Evolutionary conservation across 108 stramenopile genomes (phyloP).

Genomic region (Nitzschia inconspicua): DNA sequence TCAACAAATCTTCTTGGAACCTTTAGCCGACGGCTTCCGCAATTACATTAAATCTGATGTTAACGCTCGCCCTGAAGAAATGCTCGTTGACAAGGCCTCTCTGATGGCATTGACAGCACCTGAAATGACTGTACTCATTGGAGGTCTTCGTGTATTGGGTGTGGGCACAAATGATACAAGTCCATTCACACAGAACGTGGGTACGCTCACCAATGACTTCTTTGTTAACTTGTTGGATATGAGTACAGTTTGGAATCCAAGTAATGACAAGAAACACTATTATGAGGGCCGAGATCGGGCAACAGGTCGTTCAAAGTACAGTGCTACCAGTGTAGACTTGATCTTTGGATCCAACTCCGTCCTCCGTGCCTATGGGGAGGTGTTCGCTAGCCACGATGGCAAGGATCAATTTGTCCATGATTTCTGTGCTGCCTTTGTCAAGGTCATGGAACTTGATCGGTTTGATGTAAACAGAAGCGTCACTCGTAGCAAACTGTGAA

Average conservation of each 20-base stretch:
- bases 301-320: conserved; percentile 33
- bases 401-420: conserved; percentile 50
- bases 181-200: conserved; percentile 45
- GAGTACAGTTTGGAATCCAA: conserved; percentile 41
- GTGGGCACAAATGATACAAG: conserved; percentile 23
- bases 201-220: conserved; percentile 53
- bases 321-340: conserved; percentile 56
- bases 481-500: too few relatives aligned
- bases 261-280: conserved; percentile 24
- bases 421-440: conserved; percentile 57
- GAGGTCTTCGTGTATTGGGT: conserved; percentile 58
- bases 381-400: conserved; percentile 44
- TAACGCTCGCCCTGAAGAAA: conserved; percentile 25
- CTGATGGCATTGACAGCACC: conserved; percentile 51
- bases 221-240: conserved; percentile 64
- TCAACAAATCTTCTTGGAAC: conserved; percentile 48
- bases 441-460: conserved; percentile 74
- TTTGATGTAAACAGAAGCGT: conserved; percentile 43
- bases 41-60: conserved; percentile 39
- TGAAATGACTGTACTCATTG: conserved; percentile 70
- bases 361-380: conserved; percentile 61
- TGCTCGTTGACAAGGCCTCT: conserved; percentile 62
- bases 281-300: conserved; percentile 44
- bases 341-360: conserved; percentile 66
- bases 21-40: conserved; percentile 62